These are phyloP conservation scores for Bruguiera gymnorhiza DNA, from an alignment of 345 rosid species.

Conservation along the genomic window DNA sequence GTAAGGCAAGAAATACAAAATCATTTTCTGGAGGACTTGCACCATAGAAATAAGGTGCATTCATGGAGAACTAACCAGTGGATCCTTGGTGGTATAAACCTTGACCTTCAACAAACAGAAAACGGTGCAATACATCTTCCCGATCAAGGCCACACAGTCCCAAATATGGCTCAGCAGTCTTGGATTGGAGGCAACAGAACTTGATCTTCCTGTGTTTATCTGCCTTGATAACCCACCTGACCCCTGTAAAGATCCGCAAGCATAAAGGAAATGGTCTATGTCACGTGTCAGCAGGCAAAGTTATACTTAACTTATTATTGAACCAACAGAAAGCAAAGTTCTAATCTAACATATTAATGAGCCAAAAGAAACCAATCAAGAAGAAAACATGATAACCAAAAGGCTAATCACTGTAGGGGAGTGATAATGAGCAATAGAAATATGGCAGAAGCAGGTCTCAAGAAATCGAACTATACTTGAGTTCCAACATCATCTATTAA, in stretches of 20 bases:
- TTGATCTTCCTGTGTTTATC: slow-evolving; percentile 83
- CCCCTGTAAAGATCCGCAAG: slow-evolving; percentile 45
- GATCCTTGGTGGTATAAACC: slow-evolving; percentile 77
- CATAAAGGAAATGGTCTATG: neutral
- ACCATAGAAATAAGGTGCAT: neutral
- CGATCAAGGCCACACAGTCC: slow-evolving; percentile 61
- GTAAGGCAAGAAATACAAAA: too few relatives aligned
- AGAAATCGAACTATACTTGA: too few relatives aligned
- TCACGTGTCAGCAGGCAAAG: too few relatives aligned
- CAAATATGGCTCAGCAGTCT: slow-evolving; percentile 83
- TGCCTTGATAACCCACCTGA: slow-evolving; percentile 79
- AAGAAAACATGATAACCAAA: too few relatives aligned
- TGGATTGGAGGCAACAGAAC: slow-evolving; percentile 90
- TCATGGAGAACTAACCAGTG: slow-evolving; percentile 49
- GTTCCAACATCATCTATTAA: too few relatives aligned
- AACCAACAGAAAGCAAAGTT: neutral
- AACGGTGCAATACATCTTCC: slow-evolving; percentile 69
- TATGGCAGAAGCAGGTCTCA: too few relatives aligned
- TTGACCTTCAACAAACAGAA: slow-evolving; percentile 81
- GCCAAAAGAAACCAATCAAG: neutral
- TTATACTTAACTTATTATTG: neutral
- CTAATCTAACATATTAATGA: neutral
- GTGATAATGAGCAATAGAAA: too few relatives aligned
- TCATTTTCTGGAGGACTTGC: neutral
- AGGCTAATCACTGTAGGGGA: too few relatives aligned